Percentiles rank a stretch among this genome's conserved stretches.
These are phyloP conservation scores for Chenopodium album DNA, from an alignment of 148 eudicot species.

Conservation along the genomic window DNA sequence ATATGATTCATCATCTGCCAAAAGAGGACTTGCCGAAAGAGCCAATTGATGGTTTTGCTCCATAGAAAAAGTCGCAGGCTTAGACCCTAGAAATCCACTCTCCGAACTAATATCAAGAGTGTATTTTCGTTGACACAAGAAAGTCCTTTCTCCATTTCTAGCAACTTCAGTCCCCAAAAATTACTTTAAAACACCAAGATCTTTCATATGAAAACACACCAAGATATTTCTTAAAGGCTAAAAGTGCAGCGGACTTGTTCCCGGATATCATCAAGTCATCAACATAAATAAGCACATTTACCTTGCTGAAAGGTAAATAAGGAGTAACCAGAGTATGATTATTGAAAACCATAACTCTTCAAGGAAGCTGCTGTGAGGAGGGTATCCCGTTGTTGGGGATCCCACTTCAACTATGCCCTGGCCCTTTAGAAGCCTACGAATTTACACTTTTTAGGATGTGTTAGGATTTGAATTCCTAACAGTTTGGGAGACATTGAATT, in stretches of 20 bases:
- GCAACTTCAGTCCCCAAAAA: too few species aligned
- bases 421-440: too few species aligned
- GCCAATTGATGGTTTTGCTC: neutral
- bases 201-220: neutral
- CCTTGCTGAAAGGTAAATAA: neutral
- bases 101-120: neutral
- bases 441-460: too few species aligned
- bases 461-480: too few species aligned
- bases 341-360: neutral
- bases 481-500: too few species aligned
- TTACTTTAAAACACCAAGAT: neutral
- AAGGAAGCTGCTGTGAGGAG: neutral
- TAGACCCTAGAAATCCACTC: neutral
- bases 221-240: neutral
- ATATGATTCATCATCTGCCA: neutral
- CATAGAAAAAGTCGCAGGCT: neutral
- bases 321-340: conserved; percentile 1
- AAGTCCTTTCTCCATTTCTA: neutral
- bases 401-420: too few species aligned
- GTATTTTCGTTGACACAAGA: neutral
- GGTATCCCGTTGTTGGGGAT: too few species aligned
- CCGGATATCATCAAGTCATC: neutral
- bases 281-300: neutral
- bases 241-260: too few species aligned
- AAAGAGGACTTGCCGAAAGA: neutral